Percentiles rank a stretch among this genome's conserved stretches.
phyloP scores from a whole-genome alignment of 306 rosid genomes.

The Bauhinia variegata region DNA sequence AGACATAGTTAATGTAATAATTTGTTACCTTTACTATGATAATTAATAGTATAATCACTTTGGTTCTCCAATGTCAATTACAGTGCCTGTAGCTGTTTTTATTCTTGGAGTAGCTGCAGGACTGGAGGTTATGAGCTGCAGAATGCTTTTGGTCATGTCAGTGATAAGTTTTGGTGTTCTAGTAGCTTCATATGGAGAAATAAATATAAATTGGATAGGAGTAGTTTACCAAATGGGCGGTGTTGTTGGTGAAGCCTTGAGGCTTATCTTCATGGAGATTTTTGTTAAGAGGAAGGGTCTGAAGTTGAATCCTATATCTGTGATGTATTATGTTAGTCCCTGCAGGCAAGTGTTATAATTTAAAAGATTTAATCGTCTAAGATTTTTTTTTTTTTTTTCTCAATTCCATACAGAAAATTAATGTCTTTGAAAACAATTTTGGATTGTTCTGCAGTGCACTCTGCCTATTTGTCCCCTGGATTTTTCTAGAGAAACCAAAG shows the following conservation, averaged over 20 bases:
- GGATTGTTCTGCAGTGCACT: slow-evolving; percentile 72
- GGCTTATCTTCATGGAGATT: slow-evolving; percentile 99
- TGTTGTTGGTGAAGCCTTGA: slow-evolving; percentile 95
- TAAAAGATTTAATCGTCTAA: slow-evolving; percentile 13
- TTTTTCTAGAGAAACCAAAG: slow-evolving; percentile 87
- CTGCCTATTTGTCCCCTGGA: slow-evolving; percentile 92
- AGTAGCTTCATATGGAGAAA: slow-evolving; percentile 96
- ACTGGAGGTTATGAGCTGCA: slow-evolving; percentile 90
- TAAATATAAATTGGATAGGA: slow-evolving; percentile 90
- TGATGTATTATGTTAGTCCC: slow-evolving; percentile 98
- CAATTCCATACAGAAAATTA: slow-evolving; percentile 11
- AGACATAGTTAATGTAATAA: slow-evolving; percentile 14
- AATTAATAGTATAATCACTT: slow-evolving; percentile 28
- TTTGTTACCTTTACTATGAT: slow-evolving; percentile 12
- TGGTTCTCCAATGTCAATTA: slow-evolving; percentile 36
- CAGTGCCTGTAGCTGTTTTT: slow-evolving; percentile 99
- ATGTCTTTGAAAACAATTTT: slow-evolving; percentile 28
- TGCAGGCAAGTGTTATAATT: slow-evolving; percentile 69
- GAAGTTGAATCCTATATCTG: slow-evolving; percentile 85
- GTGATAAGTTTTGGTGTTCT: slow-evolving; percentile 94
- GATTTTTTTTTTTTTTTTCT: slow-evolving; percentile 20
- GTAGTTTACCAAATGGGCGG: slow-evolving; percentile 99
- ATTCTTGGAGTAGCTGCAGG: slow-evolving; percentile 94
- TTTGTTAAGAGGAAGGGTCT: slow-evolving; percentile 96
- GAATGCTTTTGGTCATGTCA: slow-evolving; percentile 95